Conservation (phyloP, 805 yeast genomes). For the Starmerella powellii region DNA sequence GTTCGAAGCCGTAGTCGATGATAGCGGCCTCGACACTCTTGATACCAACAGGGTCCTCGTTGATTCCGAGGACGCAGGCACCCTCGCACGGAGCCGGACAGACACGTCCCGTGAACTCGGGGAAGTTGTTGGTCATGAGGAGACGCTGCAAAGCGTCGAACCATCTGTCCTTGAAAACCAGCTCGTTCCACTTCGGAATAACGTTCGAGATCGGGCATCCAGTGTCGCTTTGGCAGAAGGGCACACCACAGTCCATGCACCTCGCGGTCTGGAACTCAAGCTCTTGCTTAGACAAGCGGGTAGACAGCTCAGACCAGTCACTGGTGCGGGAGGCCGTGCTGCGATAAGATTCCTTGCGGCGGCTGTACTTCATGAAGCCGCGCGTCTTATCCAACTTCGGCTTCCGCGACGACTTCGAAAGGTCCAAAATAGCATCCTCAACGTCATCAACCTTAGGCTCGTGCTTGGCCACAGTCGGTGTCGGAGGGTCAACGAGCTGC, state of each 20-base stretch:
- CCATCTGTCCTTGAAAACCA: slow-evolving; percentile 92
- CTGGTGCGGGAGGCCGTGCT: slow-evolving; percentile 58
- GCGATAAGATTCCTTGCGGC: slow-evolving; percentile 80
- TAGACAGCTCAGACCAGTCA: slow-evolving; percentile 88
- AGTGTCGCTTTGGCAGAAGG: slow-evolving; percentile 94
- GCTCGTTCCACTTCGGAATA: slow-evolving; percentile 96
- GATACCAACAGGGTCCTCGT: slow-evolving; percentile 91
- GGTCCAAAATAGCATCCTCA: slow-evolving; percentile 76
- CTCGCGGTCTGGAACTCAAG: slow-evolving; percentile 87
- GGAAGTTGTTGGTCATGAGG: slow-evolving; percentile 94
- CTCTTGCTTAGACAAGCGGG: slow-evolving; percentile 72
- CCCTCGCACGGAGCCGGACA: slow-evolving; percentile 99
- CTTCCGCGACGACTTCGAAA: slow-evolving; percentile 42
- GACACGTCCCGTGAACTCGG: slow-evolving; percentile 94
- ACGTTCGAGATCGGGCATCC: slow-evolving; percentile 97
- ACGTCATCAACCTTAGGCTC: slow-evolving; percentile 85
- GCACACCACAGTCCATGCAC: slow-evolving; percentile 99
- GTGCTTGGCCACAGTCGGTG: slow-evolving; percentile 6
- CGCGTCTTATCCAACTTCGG: slow-evolving; percentile 63
- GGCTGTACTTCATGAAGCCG: slow-evolving; percentile 89
- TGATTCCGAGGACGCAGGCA: slow-evolving; percentile 86
- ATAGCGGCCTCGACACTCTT: slow-evolving; percentile 92
- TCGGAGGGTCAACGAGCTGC: slow-evolving; percentile 5
- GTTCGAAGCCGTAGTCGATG: slow-evolving; percentile 89
- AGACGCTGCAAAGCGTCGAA: slow-evolving; percentile 81